Evolutionary conservation across 2,329 filamentous ascomycete species (phyloP).

Genomic region (Graphilbum fragrans): DNA sequence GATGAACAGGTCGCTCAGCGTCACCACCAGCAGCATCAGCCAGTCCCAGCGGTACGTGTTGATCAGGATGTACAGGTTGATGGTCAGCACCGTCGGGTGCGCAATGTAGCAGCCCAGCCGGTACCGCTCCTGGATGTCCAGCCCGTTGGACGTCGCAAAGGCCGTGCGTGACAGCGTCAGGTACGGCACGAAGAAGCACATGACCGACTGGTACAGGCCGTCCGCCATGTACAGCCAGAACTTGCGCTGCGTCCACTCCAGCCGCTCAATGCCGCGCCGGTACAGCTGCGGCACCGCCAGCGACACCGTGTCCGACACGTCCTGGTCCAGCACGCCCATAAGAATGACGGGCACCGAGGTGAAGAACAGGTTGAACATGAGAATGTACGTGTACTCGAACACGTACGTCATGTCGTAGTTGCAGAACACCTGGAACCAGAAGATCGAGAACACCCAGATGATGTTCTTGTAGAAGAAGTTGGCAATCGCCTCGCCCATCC

Average conservation of each 20-base stretch:
- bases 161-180: constrained; percentile 59
- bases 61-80: constrained; percentile 89
- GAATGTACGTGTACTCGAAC: constrained; percentile 95
- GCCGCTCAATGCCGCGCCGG: constrained; percentile 84
- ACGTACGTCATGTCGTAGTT: constrained; percentile 95
- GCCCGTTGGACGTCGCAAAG: constrained; percentile 60
- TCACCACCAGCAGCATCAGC: constrained; percentile 76
- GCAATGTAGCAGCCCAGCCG: constrained; percentile 82
- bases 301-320: constrained; percentile 88
- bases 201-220: constrained; percentile 85
- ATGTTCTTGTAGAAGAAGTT: constrained; percentile 99
- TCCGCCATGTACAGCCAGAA: constrained; percentile 98
- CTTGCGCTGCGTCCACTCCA: constrained; percentile 92
- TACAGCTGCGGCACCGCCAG: constrained; percentile 92
- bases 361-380: constrained; percentile 93
- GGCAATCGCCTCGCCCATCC: constrained; percentile 83
- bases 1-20: constrained; percentile 72
- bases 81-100: constrained; percentile 71
- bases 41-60: constrained; percentile 99
- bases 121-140: constrained; percentile 65
- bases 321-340: constrained; percentile 94
- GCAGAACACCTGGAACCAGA: constrained; percentile 95
- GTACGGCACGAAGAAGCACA: constrained; percentile 89
- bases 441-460: constrained; percentile 90
- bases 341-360: constrained; percentile 90